phyloP scores from a whole-genome alignment of 2,329 filamentous ascomycete species.

The Hansfordia pulvinata region DNA sequence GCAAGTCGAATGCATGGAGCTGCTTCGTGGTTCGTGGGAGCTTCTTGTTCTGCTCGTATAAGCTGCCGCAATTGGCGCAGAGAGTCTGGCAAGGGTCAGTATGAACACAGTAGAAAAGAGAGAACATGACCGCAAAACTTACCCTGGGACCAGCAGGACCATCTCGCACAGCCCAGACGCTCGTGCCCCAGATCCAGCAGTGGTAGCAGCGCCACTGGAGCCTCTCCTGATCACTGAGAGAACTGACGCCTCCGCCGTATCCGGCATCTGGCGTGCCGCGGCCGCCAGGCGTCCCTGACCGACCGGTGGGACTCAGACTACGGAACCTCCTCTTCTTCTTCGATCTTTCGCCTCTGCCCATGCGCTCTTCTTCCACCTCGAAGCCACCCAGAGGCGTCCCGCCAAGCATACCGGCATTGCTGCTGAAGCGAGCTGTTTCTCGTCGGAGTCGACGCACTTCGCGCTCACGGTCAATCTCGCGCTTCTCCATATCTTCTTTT shows the following conservation, averaged over 20 bases:
- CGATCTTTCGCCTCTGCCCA: constrained; percentile 82
- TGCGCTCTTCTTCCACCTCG: constrained; percentile 59
- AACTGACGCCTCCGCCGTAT: constrained; percentile 52
- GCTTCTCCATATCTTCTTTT: constrained; percentile 95
- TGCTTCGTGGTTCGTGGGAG: constrained; percentile 66
- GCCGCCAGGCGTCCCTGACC: constrained; percentile 51
- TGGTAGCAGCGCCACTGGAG: constrained; percentile 77
- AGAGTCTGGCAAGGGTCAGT: constrained; percentile 44
- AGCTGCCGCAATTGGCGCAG: constrained; percentile 83
- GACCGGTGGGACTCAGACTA: constrained; percentile 69
- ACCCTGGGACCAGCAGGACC: constrained; percentile 76
- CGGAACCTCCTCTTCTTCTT: constrained; percentile 93
- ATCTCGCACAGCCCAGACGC: constrained; percentile 90
- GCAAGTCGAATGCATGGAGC: constrained; percentile 36
- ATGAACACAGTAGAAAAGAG: constrained; percentile 5
- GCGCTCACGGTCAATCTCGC: constrained; percentile 85
- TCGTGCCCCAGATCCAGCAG: constrained; percentile 75
- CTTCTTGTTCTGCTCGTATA: constrained; percentile 77
- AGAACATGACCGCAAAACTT: constrained; percentile 31
- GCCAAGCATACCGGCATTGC: constrained; percentile 67
- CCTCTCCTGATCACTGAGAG: constrained; percentile 66
- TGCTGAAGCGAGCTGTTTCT: constrained; percentile 87
- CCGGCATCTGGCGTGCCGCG: constrained; percentile 73
- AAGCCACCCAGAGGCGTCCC: constrained; percentile 49
- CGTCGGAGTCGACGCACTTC: constrained; percentile 76